A percentile compares a stretch with the other conserved stretches of the same genome.
Evolutionary conservation across 371 early-diverging fungal genomes (phyloP).

Genomic region (Lichtheimia ramosa): DNA sequence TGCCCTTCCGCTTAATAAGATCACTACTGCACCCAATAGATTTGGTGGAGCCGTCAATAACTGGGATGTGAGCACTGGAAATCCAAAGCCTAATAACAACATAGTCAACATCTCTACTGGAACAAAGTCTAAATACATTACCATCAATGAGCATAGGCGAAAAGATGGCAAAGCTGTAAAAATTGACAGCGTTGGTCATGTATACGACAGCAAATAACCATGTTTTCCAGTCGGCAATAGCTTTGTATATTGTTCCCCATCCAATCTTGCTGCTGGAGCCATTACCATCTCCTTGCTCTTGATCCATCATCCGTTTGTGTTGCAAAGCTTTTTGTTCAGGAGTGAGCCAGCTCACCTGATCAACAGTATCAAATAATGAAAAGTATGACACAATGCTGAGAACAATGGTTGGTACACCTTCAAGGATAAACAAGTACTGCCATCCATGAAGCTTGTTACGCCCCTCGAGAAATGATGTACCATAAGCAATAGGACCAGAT

Average conservation of each 20-base stretch:
- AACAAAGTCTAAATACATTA: neutral
- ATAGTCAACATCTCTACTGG: too few relatives aligned
- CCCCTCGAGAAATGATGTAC: slow-evolving; percentile 33
- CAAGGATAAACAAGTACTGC: slow-evolving; percentile 46
- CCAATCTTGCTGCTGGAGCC: slow-evolving; percentile 3
- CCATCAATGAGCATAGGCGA: slow-evolving; percentile 22
- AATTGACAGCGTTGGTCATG: slow-evolving; percentile 18
- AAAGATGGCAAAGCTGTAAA: slow-evolving; percentile 19
- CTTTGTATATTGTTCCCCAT: slow-evolving; percentile 8
- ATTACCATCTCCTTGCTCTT: neutral
- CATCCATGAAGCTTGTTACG: slow-evolving; percentile 35
- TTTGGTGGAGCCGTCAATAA: slow-evolving; percentile 42
- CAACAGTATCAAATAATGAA: slow-evolving; percentile 28
- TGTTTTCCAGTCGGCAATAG: slow-evolving; percentile 23
- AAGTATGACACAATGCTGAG: slow-evolving; percentile 35
- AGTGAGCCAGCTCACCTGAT: slow-evolving; percentile 22
- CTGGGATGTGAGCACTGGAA: slow-evolving; percentile 34
- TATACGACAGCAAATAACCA: slow-evolving; percentile 21
- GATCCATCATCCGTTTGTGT: slow-evolving; percentile 11
- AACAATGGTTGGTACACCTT: slow-evolving; percentile 35
- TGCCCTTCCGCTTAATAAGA: slow-evolving; percentile 18
- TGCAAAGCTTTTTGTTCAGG: slow-evolving; percentile 17
- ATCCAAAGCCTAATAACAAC: slow-evolving; percentile 30
- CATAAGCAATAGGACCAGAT: slow-evolving; percentile 27
- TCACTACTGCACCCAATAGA: slow-evolving; percentile 15